phyloP scores from a whole-genome alignment of 176 grass and related monocot genomes.

The Triticum monococcum region DNA sequence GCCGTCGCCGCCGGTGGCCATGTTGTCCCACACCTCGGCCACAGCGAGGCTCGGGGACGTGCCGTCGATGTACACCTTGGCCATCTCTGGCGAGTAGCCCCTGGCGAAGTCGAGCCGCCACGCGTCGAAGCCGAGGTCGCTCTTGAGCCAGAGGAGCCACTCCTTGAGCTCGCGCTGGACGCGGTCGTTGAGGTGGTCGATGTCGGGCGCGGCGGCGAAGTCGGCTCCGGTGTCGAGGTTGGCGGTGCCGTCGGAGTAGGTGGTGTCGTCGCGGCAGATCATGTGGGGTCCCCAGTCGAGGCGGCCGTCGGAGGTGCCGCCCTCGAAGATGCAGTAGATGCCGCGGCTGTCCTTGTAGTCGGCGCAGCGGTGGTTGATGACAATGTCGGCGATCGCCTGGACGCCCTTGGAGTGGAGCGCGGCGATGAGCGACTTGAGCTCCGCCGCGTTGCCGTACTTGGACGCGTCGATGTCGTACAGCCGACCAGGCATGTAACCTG shows the following conservation, averaged over 20 bases:
- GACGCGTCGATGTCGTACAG: constrained; percentile 62
- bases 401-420: constrained; percentile 47
- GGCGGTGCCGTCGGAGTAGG: constrained; percentile 57
- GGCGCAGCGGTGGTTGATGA: constrained; percentile 33
- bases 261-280: constrained; percentile 67
- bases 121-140: constrained; percentile 64
- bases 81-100: constrained; percentile 45
- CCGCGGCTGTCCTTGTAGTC: constrained; percentile 47
- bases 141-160: constrained; percentile 53
- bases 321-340: constrained; percentile 72
- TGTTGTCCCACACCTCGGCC: background rate
- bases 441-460: constrained; percentile 46
- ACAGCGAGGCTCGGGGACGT: constrained; percentile 16
- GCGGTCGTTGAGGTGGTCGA: constrained; percentile 73
- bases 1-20: background rate
- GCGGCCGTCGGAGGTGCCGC: constrained; percentile 52
- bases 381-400: constrained; percentile 37
- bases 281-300: constrained; percentile 73
- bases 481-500: constrained; percentile 57
- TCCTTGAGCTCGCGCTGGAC: constrained; percentile 54
- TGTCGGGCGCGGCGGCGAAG: constrained; percentile 54
- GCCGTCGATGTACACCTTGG: constrained; percentile 51
- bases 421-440: constrained; percentile 56
- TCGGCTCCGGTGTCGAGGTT: constrained; percentile 59
- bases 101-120: constrained; percentile 71